phyloP scores from a whole-genome alignment of 768 basidiomycete species.

The Russula vinacea region DNA sequence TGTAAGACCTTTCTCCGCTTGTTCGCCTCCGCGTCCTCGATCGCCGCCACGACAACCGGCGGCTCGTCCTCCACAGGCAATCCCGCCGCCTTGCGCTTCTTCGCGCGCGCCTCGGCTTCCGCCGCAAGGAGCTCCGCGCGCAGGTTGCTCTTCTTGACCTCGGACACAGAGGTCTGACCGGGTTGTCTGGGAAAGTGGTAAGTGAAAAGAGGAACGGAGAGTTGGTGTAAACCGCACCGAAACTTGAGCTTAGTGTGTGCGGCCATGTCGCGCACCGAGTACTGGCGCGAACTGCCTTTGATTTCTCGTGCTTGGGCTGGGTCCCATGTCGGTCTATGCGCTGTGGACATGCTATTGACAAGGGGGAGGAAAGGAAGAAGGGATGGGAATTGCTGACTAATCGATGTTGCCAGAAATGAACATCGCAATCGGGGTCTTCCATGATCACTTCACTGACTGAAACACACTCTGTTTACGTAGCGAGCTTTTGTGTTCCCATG shows the following conservation, averaged over 20 bases:
- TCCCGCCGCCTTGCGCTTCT: constrained; percentile 91
- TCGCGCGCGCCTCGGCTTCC: constrained; percentile 82
- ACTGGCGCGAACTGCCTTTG: constrained; percentile 88
- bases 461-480: too few species aligned
- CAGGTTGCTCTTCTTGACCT: constrained; percentile 77
- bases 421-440: neutral
- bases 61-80: constrained; percentile 39
- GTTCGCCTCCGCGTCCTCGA: constrained; percentile 58
- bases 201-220: neutral
- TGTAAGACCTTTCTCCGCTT: constrained; percentile 88
- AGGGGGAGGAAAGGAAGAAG: neutral
- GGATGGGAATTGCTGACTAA: constrained; percentile 12
- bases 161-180: constrained; percentile 79
- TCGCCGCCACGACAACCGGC: constrained; percentile 40
- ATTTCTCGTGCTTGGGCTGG: constrained; percentile 92
- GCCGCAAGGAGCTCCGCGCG: constrained; percentile 79
- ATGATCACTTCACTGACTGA: too few species aligned
- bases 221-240: constrained; percentile 48
- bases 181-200: constrained; percentile 59
- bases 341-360: constrained; percentile 56
- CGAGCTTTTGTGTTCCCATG: neutral
- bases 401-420: neutral
- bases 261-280: constrained; percentile 91
- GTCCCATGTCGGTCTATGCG: constrained; percentile 95
- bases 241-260: constrained; percentile 98